These are phyloP conservation scores for Xylaria scruposa DNA, from an alignment of 495 filamentous ascomycete genomes.

Conservation along the genomic window DNA sequence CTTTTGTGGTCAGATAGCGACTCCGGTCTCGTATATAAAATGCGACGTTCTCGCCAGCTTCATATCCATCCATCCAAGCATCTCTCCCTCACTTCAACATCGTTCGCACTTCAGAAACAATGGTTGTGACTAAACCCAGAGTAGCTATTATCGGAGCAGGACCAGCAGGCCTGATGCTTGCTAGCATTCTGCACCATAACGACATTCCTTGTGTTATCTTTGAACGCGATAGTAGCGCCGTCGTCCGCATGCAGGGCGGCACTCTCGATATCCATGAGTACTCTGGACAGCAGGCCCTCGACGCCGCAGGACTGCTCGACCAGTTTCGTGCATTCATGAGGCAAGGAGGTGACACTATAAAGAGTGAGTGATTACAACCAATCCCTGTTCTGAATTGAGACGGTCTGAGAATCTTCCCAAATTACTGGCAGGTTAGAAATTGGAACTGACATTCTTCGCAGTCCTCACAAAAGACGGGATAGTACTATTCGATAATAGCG, in stretches of 20 bases:
- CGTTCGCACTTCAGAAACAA: neutral
- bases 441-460: neutral
- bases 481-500: conserved; percentile 45
- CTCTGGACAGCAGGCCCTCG: conserved; percentile 53
- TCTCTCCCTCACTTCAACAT: no score
- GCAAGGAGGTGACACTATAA: conserved; percentile 45
- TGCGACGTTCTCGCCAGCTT: neutral
- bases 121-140: conserved; percentile 30
- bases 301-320: conserved; percentile 52
- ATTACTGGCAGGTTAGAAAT: neutral
- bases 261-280: conserved; percentile 57
- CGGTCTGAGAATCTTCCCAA: neutral
- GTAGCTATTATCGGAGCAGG: conserved; percentile 64
- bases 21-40: neutral
- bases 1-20: no score
- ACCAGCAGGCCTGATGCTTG: conserved; percentile 60
- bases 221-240: conserved; percentile 51
- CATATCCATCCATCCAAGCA: neutral
- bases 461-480: conserved; percentile 50
- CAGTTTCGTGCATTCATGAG: conserved; percentile 44
- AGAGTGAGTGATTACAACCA: neutral
- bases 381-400: neutral
- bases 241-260: conserved; percentile 52
- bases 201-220: conserved; percentile 54
- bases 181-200: conserved; percentile 53